Percentiles rank a stretch among this genome's conserved stretches.
Conservation (phyloP, 345 rosid genomes). For the Bruguiera parviflora region DNA sequence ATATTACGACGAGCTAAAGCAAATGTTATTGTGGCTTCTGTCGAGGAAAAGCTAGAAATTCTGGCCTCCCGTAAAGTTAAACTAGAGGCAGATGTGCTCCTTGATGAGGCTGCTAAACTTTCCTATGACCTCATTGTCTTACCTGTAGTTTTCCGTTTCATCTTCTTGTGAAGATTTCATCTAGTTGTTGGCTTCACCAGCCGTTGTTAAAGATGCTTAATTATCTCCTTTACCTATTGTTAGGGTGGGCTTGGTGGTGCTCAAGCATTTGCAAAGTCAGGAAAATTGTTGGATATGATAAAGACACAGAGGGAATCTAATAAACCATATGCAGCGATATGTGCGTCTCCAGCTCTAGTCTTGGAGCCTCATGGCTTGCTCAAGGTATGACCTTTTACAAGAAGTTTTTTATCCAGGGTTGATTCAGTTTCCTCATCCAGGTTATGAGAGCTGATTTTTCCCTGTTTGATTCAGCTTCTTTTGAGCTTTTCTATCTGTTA, state of each 20-base stretch:
- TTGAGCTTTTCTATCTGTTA: too few species aligned
- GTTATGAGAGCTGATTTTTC: background rate
- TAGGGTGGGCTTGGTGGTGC: conserved; percentile 98
- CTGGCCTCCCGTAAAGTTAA: conserved; percentile 80
- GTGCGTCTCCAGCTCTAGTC: conserved; percentile 94
- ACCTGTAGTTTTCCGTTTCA: conserved; percentile 48
- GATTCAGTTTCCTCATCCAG: background rate
- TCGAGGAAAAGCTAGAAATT: conserved; percentile 70
- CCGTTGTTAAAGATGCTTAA: conserved; percentile 1
- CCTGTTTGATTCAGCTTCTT: background rate
- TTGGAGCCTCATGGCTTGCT: conserved; percentile 87
- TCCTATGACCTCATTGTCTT: conserved; percentile 83
- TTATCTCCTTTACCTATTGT: conserved; percentile 1
- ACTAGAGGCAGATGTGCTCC: conserved; percentile 77
- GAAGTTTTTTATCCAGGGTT: background rate
- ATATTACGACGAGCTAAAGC: conserved; percentile 81
- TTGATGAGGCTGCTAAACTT: conserved; percentile 77
- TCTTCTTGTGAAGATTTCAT: background rate
- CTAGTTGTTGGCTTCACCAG: too few species aligned
- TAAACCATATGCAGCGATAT: conserved; percentile 87
- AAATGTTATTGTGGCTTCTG: conserved; percentile 81
- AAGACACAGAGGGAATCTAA: conserved; percentile 72
- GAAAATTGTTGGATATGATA: conserved; percentile 68
- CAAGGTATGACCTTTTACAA: conserved; percentile 44
- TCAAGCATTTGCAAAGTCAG: conserved; percentile 75